These are phyloP conservation scores for Salinomyces thailandicus DNA, from an alignment of 2,329 filamentous ascomycete species.

Conservation along the genomic window DNA sequence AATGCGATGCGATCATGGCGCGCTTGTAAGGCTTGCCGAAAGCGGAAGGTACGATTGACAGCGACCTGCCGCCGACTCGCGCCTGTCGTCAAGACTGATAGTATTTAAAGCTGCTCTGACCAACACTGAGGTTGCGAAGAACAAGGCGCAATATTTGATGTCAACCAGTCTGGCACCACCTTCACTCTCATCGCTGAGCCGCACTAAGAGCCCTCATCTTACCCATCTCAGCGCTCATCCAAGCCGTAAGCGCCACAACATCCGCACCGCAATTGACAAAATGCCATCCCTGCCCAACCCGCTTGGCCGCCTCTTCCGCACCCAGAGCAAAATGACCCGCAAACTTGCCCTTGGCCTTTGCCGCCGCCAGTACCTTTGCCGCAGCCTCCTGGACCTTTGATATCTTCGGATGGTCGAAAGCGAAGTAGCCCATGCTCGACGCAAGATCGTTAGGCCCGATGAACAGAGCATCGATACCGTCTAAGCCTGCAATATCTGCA, in stretches of 20 bases:
- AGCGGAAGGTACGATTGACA: no score
- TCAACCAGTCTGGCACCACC: no score
- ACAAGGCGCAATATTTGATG: no score
- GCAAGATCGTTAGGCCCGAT: slow-evolving; percentile 46
- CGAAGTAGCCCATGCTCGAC: slow-evolving; percentile 8
- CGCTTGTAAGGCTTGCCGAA: no score
- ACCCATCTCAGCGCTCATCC: slow-evolving; percentile 9
- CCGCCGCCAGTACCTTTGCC: slow-evolving; percentile 7
- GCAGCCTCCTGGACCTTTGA: slow-evolving; percentile 8
- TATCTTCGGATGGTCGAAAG: slow-evolving; percentile 9
- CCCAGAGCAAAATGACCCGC: slow-evolving; percentile 7
- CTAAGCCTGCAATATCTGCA: slow-evolving; percentile 39
- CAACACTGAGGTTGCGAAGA: no score
- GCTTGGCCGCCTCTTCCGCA: slow-evolving; percentile 7
- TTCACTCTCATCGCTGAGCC: background rate
- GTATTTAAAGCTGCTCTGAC: no score
- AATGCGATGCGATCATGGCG: no score
- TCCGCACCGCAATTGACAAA: slow-evolving; percentile 11
- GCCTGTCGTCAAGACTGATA: no score
- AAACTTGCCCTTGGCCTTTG: slow-evolving; percentile 8
- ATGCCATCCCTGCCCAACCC: slow-evolving; percentile 7
- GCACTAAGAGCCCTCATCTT: no score
- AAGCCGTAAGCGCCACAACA: slow-evolving; percentile 7
- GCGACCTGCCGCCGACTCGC: no score
- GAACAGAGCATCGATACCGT: slow-evolving; percentile 38